Conservation (phyloP, 2,329 filamentous ascomycete species). For the Talaromyces sp. region DNA sequence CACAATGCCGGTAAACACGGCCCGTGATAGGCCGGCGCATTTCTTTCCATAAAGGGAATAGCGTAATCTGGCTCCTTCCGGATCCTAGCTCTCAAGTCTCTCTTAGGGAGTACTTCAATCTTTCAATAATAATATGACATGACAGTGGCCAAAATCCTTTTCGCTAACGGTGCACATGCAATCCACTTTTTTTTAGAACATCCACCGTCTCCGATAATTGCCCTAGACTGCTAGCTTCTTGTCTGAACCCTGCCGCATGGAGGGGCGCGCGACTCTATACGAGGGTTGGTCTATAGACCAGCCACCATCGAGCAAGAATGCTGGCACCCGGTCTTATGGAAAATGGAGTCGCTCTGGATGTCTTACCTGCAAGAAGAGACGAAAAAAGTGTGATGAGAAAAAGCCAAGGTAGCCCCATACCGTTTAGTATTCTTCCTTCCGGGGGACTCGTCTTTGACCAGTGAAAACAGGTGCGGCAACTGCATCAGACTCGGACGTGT, state of each 20-base stretch:
- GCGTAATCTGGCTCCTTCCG: not conserved
- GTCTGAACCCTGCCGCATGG: not conserved
- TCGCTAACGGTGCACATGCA: not conserved
- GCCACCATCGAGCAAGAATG: constrained; percentile 13
- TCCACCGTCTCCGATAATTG: not conserved
- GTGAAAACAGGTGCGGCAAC: constrained; percentile 24
- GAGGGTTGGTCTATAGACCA: not conserved
- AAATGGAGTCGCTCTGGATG: constrained; percentile 37
- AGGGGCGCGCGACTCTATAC: not conserved
- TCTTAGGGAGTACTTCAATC: not conserved
- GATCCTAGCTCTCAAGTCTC: not conserved
- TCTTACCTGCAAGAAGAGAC: constrained; percentile 35
- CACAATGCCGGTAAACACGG: not conserved
- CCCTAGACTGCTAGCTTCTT: not conserved
- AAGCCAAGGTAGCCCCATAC: constrained; percentile 27
- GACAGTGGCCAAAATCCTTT: not conserved
- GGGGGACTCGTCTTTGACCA: not conserved
- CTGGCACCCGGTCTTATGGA: constrained; percentile 23
- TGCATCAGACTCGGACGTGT: constrained; percentile 29
- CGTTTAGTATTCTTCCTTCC: not conserved
- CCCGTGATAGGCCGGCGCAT: not conserved
- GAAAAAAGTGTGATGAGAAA: constrained; percentile 35
- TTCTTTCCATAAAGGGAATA: not conserved
- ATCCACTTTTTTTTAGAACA: not conserved
- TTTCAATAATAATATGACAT: not conserved